These are phyloP conservation scores for Aspergillus sojae DNA, from an alignment of 2,329 filamentous ascomycete genomes.

Conservation along the genomic window DNA sequence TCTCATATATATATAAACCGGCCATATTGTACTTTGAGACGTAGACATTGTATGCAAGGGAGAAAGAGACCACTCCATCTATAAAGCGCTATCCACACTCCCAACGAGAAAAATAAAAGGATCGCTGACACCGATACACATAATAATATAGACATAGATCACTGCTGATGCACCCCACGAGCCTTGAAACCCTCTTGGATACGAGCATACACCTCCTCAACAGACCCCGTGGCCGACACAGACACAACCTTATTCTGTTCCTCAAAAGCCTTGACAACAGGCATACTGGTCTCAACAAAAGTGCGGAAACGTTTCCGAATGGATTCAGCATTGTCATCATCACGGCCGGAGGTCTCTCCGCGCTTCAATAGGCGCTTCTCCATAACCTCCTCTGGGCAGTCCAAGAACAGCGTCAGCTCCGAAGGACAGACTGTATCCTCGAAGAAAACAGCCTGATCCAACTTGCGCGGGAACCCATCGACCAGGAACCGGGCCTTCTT, in stretches of 20 bases:
- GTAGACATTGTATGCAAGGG: conserved; percentile 3
- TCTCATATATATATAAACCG: background rate
- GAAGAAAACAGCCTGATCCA: conserved; percentile 95
- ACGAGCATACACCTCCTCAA: conserved; percentile 65
- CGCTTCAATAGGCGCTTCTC: conserved; percentile 79
- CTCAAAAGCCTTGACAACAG: conserved; percentile 85
- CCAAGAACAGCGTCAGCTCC: conserved; percentile 87
- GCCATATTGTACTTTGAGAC: background rate
- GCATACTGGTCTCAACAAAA: conserved; percentile 96
- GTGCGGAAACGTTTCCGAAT: conserved; percentile 96
- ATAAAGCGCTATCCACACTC: conserved; percentile 12
- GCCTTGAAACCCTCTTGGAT: conserved; percentile 53
- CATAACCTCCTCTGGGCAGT: conserved; percentile 90
- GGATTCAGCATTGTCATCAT: conserved; percentile 92
- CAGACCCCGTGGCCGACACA: conserved; percentile 70
- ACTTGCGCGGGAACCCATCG: conserved; percentile 89
- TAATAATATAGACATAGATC: conserved; percentile 8
- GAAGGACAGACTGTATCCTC: conserved; percentile 85
- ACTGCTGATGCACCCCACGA: conserved; percentile 41
- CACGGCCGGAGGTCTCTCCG: conserved; percentile 86
- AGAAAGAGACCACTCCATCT: conserved; percentile 13
- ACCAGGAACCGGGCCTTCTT: conserved; percentile 72
- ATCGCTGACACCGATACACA: background rate
- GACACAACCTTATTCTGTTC: conserved; percentile 76
- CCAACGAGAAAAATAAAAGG: conserved; percentile 12